Evolutionary conservation across 192 early-diverging fungal species (phyloP).

Genomic region (Kappamyces sp.): DNA sequence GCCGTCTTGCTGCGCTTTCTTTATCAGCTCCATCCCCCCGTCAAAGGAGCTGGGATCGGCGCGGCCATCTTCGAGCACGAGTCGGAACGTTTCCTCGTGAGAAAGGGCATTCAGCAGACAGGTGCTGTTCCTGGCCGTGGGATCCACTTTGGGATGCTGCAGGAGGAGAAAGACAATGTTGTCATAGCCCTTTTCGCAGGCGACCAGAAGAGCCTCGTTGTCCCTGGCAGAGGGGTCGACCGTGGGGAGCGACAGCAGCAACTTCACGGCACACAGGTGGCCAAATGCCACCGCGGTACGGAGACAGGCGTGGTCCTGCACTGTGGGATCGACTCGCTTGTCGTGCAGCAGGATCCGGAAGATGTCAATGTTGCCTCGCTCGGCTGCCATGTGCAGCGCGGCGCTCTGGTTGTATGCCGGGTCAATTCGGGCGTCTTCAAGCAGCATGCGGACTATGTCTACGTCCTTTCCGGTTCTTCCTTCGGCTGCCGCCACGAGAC

Average conservation of each 20-base stretch:
- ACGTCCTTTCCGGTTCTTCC: no score
- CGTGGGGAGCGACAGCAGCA: not conserved
- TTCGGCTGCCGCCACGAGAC: no score
- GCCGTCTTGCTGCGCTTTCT: no score
- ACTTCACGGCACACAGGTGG: not conserved
- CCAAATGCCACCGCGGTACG: constrained; percentile 1
- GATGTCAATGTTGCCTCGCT: constrained; percentile 13
- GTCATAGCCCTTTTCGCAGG: not conserved
- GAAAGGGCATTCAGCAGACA: not conserved
- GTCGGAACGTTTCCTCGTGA: no score
- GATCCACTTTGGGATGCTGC: constrained; percentile 9
- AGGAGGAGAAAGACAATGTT: constrained; percentile 6
- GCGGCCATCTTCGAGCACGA: no score
- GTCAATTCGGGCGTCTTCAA: constrained; percentile 1
- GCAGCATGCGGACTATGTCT: not conserved
- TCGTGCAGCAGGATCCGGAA: constrained; percentile 11
- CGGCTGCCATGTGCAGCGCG: constrained; percentile 6
- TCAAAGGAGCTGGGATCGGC: no score
- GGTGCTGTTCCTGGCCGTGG: not conserved
- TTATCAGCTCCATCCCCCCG: no score
- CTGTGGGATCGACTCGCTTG: constrained; percentile 4
- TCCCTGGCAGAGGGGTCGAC: constrained; percentile 7
- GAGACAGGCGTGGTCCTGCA: not conserved
- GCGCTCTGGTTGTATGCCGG: constrained; percentile 5
- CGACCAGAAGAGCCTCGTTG: not conserved